A percentile compares a stretch with the other conserved stretches of the same genome.
These are phyloP conservation scores for Moringa oleifera DNA, from an alignment of 345 rosid genomes.

Conservation along the genomic window DNA sequence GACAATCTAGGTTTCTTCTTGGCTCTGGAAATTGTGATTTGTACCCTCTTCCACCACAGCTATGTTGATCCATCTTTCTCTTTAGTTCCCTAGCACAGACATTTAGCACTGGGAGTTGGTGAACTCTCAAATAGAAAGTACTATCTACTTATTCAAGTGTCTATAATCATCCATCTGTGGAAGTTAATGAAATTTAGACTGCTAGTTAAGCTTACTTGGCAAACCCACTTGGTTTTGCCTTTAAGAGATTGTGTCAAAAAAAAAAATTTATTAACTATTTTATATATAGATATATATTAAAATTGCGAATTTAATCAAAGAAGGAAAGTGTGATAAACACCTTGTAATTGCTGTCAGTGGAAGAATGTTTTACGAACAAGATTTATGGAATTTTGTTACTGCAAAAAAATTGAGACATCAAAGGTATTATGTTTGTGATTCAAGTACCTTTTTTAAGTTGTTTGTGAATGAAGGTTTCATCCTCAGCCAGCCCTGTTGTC, in stretches of 20 bases:
- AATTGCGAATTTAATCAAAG: not conserved
- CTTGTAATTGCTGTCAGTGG: no score
- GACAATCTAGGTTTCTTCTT: no score
- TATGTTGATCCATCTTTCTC: not conserved
- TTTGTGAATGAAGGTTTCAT: not conserved
- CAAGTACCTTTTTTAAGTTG: no score
- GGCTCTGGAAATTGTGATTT: no score
- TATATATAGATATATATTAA: not conserved
- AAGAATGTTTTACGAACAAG: not conserved
- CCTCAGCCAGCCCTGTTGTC: constrained; percentile 4
- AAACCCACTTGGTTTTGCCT: not conserved
- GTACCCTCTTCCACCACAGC: not conserved
- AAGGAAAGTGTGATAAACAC: no score
- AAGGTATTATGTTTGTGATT: no score
- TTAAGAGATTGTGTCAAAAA: not conserved
- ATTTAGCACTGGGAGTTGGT: not conserved
- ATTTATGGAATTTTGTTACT: no score
- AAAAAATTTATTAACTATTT: no score
- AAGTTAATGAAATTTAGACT: not conserved
- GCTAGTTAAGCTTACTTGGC: not conserved
- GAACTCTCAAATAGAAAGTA: not conserved
- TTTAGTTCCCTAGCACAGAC: not conserved
- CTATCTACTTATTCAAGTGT: not conserved
- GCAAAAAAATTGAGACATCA: no score
- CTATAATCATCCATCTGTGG: not conserved